Evolutionary conservation across 2,329 filamentous ascomycete species (phyloP), one percentile per base, ranked within the genome.

Genomic region (Paraphaeosphaeria minitans): DNA sequence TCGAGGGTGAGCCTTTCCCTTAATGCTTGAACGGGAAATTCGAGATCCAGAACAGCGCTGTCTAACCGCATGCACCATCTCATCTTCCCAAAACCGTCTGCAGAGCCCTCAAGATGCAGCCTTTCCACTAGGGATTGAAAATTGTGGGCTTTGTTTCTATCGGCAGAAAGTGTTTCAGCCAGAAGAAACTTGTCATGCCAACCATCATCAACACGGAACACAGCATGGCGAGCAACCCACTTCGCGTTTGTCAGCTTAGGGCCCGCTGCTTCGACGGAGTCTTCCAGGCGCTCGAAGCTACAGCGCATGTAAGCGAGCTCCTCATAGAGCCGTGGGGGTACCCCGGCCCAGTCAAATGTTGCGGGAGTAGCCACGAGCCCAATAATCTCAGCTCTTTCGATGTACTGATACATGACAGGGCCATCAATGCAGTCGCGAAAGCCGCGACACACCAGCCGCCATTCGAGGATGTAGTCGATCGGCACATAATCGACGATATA

Each of bases 371-470:
- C 69, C 29, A 71, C 29, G 42, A 63, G 70, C 9, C 69, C 70
- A 16, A 72, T 55, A 14, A 75, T 21, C 43, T 68, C 58, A 0
- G 64, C 63, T 16, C 70, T 56, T 10, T 50, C 63, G 8, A 75
- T 35, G 45, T 65, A 65, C 2, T 65, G 60, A 49, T 66, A 73
- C 16, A 71, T 16, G 1, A 74, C 58, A 2, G 61, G 65, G 0
- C 70, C 68, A 41, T 74, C 73, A n/a, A 76, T 71, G 9, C 63
- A 67, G 59, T 76, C 68, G 9, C 67, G 65, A 48, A 75, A 72
- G 10, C 66, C 68, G 12, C 67, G 66, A 42, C 70, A 76, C 1
- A 76, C 66, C 1, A 67, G 47, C 2, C 73, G 66, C 66, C 69
- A 73, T 27, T 67, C 62, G 8, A 75, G 63, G 1, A 73, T 27